Percentiles rank a stretch among this genome's conserved stretches.
Evolutionary conservation across 129 eudicot species (phyloP).

Genomic region (Heracleum sosnowskyi): DNA sequence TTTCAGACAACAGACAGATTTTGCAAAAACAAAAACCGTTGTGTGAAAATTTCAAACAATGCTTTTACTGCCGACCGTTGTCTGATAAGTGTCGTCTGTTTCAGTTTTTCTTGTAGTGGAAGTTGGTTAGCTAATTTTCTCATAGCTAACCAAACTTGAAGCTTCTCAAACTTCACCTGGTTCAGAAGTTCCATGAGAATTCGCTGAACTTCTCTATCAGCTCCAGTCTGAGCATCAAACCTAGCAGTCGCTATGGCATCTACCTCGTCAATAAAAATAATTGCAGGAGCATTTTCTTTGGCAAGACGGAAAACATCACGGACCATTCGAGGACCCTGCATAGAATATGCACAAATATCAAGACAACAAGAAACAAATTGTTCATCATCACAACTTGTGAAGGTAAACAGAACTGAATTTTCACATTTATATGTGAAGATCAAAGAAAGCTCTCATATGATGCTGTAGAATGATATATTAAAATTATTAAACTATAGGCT

Average conservation of each 20-base stretch:
- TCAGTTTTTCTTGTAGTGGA: no score
- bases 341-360: conserved; percentile 1
- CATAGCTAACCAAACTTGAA: neutral
- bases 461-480: neutral
- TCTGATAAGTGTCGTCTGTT: no score
- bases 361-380: neutral
- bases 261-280: conserved; percentile 84
- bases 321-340: conserved; percentile 89
- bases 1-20: no score
- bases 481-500: neutral
- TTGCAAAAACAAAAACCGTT: no score
- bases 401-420: neutral
- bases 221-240: conserved; percentile 89
- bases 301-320: conserved; percentile 93
- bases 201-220: conserved; percentile 89
- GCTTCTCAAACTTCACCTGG: conserved; percentile 36
- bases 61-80: no score
- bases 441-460: neutral
- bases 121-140: neutral
- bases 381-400: no score
- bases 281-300: conserved; percentile 89
- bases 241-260: conserved; percentile 91
- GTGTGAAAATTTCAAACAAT: no score
- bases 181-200: conserved; percentile 83
- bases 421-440: neutral